Conservation (phyloP, 2,329 filamentous ascomycete species). For the Hortaea sp. region DNA sequence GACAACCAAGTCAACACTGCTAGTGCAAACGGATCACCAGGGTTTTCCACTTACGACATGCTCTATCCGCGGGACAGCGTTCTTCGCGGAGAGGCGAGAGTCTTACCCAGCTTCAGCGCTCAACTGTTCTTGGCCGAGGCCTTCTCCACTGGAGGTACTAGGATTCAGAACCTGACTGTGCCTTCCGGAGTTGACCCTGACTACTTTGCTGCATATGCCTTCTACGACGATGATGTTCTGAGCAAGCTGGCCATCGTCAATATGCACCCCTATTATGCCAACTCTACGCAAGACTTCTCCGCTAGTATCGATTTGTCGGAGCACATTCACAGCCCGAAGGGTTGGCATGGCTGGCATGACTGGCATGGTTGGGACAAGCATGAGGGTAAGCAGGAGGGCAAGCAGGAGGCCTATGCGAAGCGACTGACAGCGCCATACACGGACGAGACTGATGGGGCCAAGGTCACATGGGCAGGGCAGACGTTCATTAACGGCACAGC, state of each 20-base stretch:
- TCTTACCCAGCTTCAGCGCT: constrained; percentile 17
- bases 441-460: not conserved
- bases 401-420: not conserved
- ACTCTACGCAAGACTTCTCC: constrained; percentile 17
- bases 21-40: constrained; percentile 17
- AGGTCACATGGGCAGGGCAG: not conserved
- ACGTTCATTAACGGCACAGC: not conserved
- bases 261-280: constrained; percentile 18
- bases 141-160: constrained; percentile 16
- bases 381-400: not conserved
- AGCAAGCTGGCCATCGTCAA: constrained; percentile 21
- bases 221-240: constrained; percentile 14
- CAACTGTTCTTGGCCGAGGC: constrained; percentile 21
- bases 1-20: constrained; percentile 19
- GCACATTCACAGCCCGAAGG: not conserved
- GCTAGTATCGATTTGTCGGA: constrained; percentile 10
- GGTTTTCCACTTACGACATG: constrained; percentile 21
- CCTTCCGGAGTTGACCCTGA: constrained; percentile 13
- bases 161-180: constrained; percentile 12
- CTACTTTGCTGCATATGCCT: constrained; percentile 18
- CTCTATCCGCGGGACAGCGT: constrained; percentile 17
- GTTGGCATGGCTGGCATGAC: not conserved
- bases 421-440: not conserved
- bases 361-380: not conserved
- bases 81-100: constrained; percentile 16